Evolutionary conservation across 1,284 basidiomycete species (phyloP).

Genomic region (Leccinum pachyderme): DNA sequence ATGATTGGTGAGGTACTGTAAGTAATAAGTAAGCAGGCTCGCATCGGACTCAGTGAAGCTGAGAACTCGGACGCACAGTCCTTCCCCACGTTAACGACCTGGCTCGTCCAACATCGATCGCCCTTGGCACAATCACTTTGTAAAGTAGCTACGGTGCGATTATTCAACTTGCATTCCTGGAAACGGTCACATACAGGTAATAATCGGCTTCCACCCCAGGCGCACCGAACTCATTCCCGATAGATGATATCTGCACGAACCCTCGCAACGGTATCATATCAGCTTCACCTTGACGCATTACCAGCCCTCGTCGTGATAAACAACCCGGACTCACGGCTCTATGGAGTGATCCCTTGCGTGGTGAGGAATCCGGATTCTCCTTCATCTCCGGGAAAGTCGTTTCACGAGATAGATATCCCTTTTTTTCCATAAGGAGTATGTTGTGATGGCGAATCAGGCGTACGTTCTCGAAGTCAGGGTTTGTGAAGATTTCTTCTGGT

Average conservation of each 20-base stretch:
- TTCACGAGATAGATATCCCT: constrained; percentile 15
- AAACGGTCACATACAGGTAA: neutral
- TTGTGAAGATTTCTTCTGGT: constrained; percentile 19
- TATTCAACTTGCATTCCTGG: neutral
- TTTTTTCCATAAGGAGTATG: neutral
- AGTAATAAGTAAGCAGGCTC: no score
- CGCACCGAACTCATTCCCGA: constrained; percentile 5
- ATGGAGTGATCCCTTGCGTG: constrained; percentile 39
- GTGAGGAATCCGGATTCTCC: constrained; percentile 60
- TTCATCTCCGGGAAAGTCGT: constrained; percentile 73
- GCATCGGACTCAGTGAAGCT: no score
- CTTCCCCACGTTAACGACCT: neutral
- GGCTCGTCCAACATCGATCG: neutral
- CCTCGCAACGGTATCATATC: constrained; percentile 26
- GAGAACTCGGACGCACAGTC: no score
- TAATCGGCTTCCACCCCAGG: neutral
- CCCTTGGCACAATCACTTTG: neutral
- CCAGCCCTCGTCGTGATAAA: constrained; percentile 17
- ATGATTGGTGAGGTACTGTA: neutral
- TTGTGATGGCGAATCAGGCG: neutral
- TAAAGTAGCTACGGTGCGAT: neutral
- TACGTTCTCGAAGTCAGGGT: neutral
- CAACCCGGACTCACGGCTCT: constrained; percentile 34
- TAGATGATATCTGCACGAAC: neutral
- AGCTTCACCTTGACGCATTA: constrained; percentile 11